These are phyloP conservation scores for Meredithiella fracta DNA, from an alignment of 2,329 filamentous ascomycete species.

Conservation along the genomic window DNA sequence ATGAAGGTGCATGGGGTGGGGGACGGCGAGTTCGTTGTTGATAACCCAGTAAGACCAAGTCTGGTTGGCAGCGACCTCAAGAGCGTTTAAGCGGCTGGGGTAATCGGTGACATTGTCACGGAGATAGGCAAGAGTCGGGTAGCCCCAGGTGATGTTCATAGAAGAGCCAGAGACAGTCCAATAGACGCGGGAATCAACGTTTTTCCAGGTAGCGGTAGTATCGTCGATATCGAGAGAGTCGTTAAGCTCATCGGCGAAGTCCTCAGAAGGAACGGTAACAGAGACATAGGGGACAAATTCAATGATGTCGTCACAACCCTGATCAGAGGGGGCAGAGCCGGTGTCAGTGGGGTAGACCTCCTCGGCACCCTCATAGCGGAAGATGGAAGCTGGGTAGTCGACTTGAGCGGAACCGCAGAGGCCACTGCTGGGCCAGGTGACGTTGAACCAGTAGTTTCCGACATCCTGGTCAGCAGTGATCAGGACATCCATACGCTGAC, in stretches of 20 bases:
- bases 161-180: slow-evolving; percentile 23
- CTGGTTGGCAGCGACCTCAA: slow-evolving; percentile 15
- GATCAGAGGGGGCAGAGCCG: slow-evolving; percentile 19
- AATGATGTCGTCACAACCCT: slow-evolving; percentile 16
- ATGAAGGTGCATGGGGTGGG: slow-evolving; percentile 35
- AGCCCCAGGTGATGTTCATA: slow-evolving; percentile 26
- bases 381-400: slow-evolving; percentile 23
- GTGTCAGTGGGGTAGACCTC: slow-evolving; percentile 18
- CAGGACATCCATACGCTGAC: slow-evolving; percentile 29
- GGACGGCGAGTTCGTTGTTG: slow-evolving; percentile 18
- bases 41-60: slow-evolving; percentile 22
- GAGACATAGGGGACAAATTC: slow-evolving; percentile 18
- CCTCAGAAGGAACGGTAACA: slow-evolving; percentile 17
- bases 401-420: slow-evolving; percentile 21
- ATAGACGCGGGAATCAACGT: slow-evolving; percentile 17
- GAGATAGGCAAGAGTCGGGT: slow-evolving; percentile 22
- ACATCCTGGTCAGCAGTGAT: slow-evolving; percentile 22
- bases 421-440: slow-evolving; percentile 20
- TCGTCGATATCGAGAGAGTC: slow-evolving; percentile 19
- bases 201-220: slow-evolving; percentile 14
- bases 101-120: slow-evolving; percentile 15
- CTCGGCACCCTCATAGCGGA: slow-evolving; percentile 23
- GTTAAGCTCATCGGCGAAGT: slow-evolving; percentile 18
- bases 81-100: slow-evolving; percentile 16
- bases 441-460: slow-evolving; percentile 23